Conservation (phyloP, 2,329 filamentous ascomycete genomes). For the Ascochyta pisi region DNA sequence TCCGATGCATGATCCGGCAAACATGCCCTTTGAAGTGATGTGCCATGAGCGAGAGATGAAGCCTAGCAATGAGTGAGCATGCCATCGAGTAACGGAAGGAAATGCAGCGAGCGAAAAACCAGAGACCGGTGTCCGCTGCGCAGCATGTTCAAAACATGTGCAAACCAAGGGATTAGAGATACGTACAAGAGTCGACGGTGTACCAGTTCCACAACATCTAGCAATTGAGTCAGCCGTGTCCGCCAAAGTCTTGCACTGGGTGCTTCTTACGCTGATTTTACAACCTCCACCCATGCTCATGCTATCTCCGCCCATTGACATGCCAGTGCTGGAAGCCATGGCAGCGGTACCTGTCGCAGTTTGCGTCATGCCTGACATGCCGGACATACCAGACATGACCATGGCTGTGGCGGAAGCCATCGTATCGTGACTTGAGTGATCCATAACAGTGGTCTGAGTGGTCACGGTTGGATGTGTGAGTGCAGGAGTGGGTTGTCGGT, state of each 20-base stretch:
- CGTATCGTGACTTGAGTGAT: conserved; percentile 17
- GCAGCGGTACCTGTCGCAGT: conserved; percentile 27
- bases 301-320: conserved; percentile 23
- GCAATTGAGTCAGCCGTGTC: neutral
- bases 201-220: conserved; percentile 82
- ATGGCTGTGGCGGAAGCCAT: conserved; percentile 12
- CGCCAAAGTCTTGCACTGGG: too few relatives aligned
- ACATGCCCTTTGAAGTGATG: conserved; percentile 72
- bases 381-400: conserved; percentile 22
- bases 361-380: conserved; percentile 19
- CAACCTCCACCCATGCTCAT: conserved; percentile 38
- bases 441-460: conserved; percentile 10
- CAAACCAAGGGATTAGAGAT: neutral
- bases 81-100: too few relatives aligned
- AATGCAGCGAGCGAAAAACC: neutral
- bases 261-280: conserved; percentile 40
- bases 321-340: conserved; percentile 31
- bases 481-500: neutral
- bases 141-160: neutral
- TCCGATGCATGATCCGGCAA: conserved; percentile 82
- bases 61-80: conserved; percentile 14
- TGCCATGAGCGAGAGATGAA: conserved; percentile 78
- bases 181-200: conserved; percentile 67
- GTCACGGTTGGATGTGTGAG: neutral
- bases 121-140: neutral